Base-by-base conservation (phyloP, 2,329 filamentous ascomycete species). In the Aspergillus brunneoviolaceus region DNA sequence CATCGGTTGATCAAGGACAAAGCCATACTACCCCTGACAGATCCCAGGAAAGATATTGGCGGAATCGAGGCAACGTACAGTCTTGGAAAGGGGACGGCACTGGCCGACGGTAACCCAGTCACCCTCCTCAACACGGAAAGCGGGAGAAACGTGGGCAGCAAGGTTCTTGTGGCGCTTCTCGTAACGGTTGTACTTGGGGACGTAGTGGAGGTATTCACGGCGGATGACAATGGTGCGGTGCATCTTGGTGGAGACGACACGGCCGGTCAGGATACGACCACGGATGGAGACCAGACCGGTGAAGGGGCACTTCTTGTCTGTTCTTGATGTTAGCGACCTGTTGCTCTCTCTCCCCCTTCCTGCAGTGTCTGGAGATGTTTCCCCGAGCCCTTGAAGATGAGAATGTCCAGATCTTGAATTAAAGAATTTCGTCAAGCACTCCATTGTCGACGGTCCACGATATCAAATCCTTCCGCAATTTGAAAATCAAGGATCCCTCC, bases 81-180 rank as follows among this genome's bases (percentile, higher is more conserved):
- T 99, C 91, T 99, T 99, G 91, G 89, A 93, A 77, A 99, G 87
- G 78, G 95, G 95, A 83, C 95, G 87, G 91, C 95, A 99, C 87
- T 99, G 95, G 84, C 95, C 95, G 82, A 99, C 94, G 75, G 94
- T 96, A 76, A 99, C 96, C 85, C 94, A 90, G 84, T 99, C 95
- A 88, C 95, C 96, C 81, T 98, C 94, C 86, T 96, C 91, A 76
- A 98, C 93, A 96, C 95, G 95, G 92, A 99, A 99, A 82, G 94
- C 94, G 76, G 95, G 95, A 70, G 93, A 97, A 77, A 98, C 94
- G 88, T 99, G 95, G 72, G 94, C 95, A 77, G 95, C 92, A 71
- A 99, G 87, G 89, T 99, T 99, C 90, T 97, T 97, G 91, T 99
- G 95, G 82, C 95, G 89, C 90, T 97, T 98, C 92, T 99, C 96